Evolutionary conservation across 2,329 filamentous ascomycete species (phyloP).

Genomic region (Sporothrix sp.): DNA sequence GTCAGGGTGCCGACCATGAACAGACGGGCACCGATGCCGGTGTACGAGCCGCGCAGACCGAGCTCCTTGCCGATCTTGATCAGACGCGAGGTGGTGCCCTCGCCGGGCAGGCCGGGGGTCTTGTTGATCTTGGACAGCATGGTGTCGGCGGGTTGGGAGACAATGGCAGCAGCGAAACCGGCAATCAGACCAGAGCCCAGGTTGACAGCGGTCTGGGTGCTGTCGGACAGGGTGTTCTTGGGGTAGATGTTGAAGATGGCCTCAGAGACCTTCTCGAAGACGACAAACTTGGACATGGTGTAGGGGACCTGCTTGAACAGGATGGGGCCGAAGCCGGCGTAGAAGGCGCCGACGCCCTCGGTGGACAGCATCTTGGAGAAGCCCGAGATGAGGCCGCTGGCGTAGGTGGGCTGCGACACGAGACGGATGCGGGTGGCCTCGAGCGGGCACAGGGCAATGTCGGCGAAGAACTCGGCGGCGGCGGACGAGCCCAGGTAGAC

Average conservation of each 20-base stretch:
- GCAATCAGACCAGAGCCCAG: slow-evolving; percentile 28
- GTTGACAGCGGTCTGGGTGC: slow-evolving; percentile 64
- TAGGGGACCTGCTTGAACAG: slow-evolving; percentile 76
- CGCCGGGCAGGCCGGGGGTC: slow-evolving; percentile 69
- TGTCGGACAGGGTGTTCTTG: slow-evolving; percentile 55
- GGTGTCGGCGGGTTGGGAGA: slow-evolving; percentile 77
- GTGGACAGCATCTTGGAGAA: slow-evolving; percentile 65
- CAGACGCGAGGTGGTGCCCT: slow-evolving; percentile 63
- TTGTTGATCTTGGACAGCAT: slow-evolving; percentile 89
- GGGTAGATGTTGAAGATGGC: slow-evolving; percentile 52
- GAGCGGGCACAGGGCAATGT: slow-evolving; percentile 71
- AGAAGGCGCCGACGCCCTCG: slow-evolving; percentile 70
- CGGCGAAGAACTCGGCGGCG: slow-evolving; percentile 51
- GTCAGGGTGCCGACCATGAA: slow-evolving; percentile 53
- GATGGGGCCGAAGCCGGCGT: slow-evolving; percentile 72
- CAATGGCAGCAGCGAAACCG: slow-evolving; percentile 73
- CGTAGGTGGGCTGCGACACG: slow-evolving; percentile 68
- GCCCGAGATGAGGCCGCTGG: slow-evolving; percentile 59
- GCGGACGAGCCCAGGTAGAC: slow-evolving; percentile 60
- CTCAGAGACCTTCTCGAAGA: slow-evolving; percentile 74
- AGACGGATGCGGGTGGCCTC: slow-evolving; percentile 80
- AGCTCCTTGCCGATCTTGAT: slow-evolving; percentile 76
- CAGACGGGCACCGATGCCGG: slow-evolving; percentile 59
- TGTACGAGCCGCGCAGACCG: slow-evolving; percentile 60
- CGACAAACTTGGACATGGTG: slow-evolving; percentile 84